Base-by-base conservation (phyloP, 768 basidiomycete genomes). In the Psilocybe azurescens region DNA sequence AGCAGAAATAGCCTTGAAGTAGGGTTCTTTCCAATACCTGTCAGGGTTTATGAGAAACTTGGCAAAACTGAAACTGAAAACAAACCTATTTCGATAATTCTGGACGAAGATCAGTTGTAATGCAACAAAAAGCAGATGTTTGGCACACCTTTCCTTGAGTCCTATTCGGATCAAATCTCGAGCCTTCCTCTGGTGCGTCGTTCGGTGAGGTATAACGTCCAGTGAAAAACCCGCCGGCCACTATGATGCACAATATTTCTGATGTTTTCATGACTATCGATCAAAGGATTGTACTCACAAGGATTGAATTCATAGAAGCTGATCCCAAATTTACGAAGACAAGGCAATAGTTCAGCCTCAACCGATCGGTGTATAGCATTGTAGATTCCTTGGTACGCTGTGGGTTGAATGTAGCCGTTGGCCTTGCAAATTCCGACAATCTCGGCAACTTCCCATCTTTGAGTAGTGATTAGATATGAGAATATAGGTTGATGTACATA, bases 381-480 rank as follows among this genome's bases (percentile, higher is more conserved):
- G 61, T 80, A 78, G 4, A 78, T 79, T 14, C 73, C 83, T 75
- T 83, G 85, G 61, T 88, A 88, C 3, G 81, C 83, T 33, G 80
- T 84, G 2, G 86, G 87, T 63, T 78, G 74, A 13, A 86, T 78
- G 63, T 81, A 88, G 3, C 82, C 81, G 18, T 86, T 83, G 3
- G 78, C 75, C 56, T 78, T 81, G 72, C 85, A 86, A 30, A 88
- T 87, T 0, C 78, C 76, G 1, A 86, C 82, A 28, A 88, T 78
- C 66, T 88, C 86, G 5, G 86, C 85, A n/a, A 87, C 85, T 71
- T 89, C 86, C 84, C 85, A 88, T 0, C 86, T 79, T 49, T 11
- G 11, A 20, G 32, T 11, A 16, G 49, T 41, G 16, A 56, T 14
- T 55, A 36, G 49, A 29, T 20, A n/a, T n/a, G 18, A 48, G 55